Evolutionary conservation across 2,329 filamentous ascomycete species (phyloP), one percentile per base, ranked within the genome.

Genomic region (Teratosphaeria destructans): DNA sequence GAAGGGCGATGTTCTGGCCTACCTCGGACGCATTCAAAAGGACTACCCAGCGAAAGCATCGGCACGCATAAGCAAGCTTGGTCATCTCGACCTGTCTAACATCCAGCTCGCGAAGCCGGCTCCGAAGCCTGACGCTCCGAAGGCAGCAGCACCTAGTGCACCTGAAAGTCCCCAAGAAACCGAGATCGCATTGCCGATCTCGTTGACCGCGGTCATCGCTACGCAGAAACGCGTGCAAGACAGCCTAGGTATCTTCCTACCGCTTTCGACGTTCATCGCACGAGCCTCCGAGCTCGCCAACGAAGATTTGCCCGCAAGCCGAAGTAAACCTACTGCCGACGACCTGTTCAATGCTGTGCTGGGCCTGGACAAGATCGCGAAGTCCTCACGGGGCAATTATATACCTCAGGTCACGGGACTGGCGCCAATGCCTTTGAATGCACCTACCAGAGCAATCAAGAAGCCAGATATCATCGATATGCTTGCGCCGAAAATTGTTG

Each of bases 1-100:
- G 63, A 99, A 99, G 81, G 94, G 94, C 59, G 94, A 99, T 72
- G 87, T 99, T 6, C 84, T 99, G 58, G 92, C 91, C 55, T 94
- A 93, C 74, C 76, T 97, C 16, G 94, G 94, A 63, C 79, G 81
- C 66, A 90, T 96, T 69, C 79, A 86, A 61, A 78, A 85, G 63
- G 81, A 85, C 61, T 88, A 89, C 66, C 88, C 93, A 1, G 81
- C 83, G 26, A 79, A 85, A 62, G 82, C 91, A 66, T 88, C 89
- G 59, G 78, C 82, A 60, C 85, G 84, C 57, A 86, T 95, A 71
- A 80, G 84, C 61, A 87, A 90, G 74, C 84, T 94, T 55, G 79
- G 83, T 52, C 90, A 95, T 74, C 85, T 99, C 57, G 93, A 99
- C 73, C 84, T 99, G 27, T 94, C 88, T 79, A 96, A 97, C 79